These are phyloP conservation scores for Penicillium taxi DNA, from an alignment of 495 filamentous ascomycete species.

Conservation along the genomic window DNA sequence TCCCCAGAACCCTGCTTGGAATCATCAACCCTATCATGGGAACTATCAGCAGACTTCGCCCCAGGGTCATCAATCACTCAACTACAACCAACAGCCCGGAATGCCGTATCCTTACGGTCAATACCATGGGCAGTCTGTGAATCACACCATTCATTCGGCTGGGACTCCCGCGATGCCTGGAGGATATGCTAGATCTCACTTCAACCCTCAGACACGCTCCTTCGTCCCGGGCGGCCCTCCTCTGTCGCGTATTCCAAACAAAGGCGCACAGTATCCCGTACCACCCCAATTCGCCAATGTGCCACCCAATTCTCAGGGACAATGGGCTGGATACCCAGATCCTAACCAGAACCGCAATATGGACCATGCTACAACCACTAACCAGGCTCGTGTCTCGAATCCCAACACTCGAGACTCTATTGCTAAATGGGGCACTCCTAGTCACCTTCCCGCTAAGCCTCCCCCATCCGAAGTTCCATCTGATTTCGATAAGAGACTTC, in stretches of 20 bases:
- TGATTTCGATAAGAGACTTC: constrained; percentile 34
- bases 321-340: constrained; percentile 35
- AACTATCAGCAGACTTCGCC: constrained; percentile 38
- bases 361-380: constrained; percentile 6
- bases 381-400: constrained; percentile 16
- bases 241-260: constrained; percentile 23
- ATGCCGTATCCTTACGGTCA: constrained; percentile 65
- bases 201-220: constrained; percentile 87
- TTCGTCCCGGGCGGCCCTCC: constrained; percentile 60
- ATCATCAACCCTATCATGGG: constrained; percentile 26
- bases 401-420: constrained; percentile 32
- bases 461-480: constrained; percentile 46
- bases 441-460: constrained; percentile 48
- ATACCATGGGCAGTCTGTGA: constrained; percentile 60
- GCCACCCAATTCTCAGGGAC: constrained; percentile 17
- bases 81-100: constrained; percentile 24
- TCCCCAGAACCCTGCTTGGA: constrained; percentile 27
- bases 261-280: constrained; percentile 24
- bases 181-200: constrained; percentile 72
- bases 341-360: constrained; percentile 14
- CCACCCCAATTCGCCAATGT: constrained; percentile 24
- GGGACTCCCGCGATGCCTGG: constrained; percentile 69
- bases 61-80: constrained; percentile 25
- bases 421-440: constrained; percentile 49
- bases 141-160: constrained; percentile 51